A percentile compares a stretch with the other conserved stretches of the same genome.
Conservation (phyloP, 805 yeast genomes). For the Yarrowia phangngaensis region DNA sequence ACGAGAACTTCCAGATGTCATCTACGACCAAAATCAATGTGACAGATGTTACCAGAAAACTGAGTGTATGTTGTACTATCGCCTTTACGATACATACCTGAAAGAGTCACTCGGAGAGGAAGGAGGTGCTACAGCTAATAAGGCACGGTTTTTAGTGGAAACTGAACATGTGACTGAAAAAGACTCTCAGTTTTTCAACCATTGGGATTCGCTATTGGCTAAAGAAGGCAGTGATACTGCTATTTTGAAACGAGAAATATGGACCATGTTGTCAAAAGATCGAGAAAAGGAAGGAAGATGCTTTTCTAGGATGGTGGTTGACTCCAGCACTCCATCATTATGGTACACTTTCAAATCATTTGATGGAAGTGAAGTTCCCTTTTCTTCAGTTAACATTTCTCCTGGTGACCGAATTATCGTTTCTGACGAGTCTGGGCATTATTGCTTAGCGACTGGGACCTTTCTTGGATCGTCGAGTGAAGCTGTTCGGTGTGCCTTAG, state of each 20-base stretch:
- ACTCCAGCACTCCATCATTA: too few species aligned
- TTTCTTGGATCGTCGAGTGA: conserved; percentile 47
- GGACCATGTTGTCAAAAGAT: conserved; percentile 56
- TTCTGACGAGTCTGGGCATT: conserved; percentile 78
- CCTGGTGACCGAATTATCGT: conserved; percentile 62
- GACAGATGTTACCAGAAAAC: conserved; percentile 56
- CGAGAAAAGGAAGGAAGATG: conserved; percentile 64
- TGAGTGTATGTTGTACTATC: conserved; percentile 59
- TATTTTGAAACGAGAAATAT: conserved; percentile 57
- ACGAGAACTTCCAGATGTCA: conserved; percentile 30
- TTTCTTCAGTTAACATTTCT: conserved; percentile 30
- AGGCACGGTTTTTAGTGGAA: conserved; percentile 18
- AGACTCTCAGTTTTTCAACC: conserved; percentile 55
- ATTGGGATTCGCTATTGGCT: conserved; percentile 71
- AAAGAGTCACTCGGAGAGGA: conserved; percentile 51
- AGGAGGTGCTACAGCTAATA: conserved; percentile 10
- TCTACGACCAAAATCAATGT: conserved; percentile 29
- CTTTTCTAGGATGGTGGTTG: conserved; percentile 28
- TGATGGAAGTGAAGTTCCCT: conserved; percentile 13
- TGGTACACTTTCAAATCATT: conserved; percentile 11
- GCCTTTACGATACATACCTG: conserved; percentile 56
- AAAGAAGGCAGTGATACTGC: conserved; percentile 64
- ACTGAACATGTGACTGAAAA: conserved; percentile 50
- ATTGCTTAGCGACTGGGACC: conserved; percentile 63
- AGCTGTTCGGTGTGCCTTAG: conserved; percentile 49